phyloP scores from a whole-genome alignment of 176 grass and related monocot genomes.

The Ampelocalamus luodianensis region DNA sequence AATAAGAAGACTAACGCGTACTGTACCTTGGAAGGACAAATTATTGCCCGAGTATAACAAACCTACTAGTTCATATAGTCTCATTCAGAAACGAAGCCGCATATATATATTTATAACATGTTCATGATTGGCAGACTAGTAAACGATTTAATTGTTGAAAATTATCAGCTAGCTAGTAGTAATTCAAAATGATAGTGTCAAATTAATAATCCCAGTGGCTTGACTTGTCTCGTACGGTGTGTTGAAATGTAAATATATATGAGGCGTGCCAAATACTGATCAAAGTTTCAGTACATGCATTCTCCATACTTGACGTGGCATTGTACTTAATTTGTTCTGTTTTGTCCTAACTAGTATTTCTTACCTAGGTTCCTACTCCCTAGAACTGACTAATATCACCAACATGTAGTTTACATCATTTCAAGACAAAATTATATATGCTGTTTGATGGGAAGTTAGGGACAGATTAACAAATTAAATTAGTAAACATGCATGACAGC shows the following conservation, averaged over 20 bases:
- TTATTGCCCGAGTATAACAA: neutral
- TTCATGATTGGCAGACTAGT: neutral
- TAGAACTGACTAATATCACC: neutral
- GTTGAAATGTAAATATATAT: slow-evolving; percentile 1
- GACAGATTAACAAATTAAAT: neutral
- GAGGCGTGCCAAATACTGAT: neutral
- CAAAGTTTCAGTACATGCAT: slow-evolving; percentile 1
- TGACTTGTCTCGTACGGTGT: neutral
- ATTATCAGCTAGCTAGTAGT: neutral
- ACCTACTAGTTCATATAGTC: neutral
- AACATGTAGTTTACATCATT: slow-evolving; percentile 11
- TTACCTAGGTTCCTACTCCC: neutral
- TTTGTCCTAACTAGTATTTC: neutral
- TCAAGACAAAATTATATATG: neutral
- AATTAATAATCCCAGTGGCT: slow-evolving; percentile 18
- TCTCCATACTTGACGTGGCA: neutral
- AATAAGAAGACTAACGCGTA: neutral
- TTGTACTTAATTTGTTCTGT: too few relatives aligned
- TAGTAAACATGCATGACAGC: neutral
- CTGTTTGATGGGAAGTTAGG: neutral
- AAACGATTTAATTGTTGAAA: slow-evolving; percentile 5
- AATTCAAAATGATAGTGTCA: neutral
- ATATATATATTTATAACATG: neutral
- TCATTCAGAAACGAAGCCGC: neutral
- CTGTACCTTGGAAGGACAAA: neutral